These are phyloP conservation scores for Cryptococcus wingfieldii DNA, from an alignment of 1,284 basidiomycete species.

Conservation along the genomic window DNA sequence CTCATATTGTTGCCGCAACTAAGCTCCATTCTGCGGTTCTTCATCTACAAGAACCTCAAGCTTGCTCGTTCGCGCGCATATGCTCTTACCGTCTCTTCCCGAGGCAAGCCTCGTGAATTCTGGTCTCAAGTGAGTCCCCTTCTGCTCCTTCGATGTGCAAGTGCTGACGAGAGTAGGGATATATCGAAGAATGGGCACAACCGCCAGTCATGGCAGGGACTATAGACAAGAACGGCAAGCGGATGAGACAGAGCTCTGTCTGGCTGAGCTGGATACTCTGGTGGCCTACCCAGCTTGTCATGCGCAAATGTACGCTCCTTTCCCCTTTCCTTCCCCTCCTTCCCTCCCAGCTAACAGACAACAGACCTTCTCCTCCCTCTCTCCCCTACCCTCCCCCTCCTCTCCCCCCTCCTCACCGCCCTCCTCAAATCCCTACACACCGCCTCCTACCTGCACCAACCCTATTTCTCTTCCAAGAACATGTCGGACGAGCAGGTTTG, in stretches of 20 bases:
- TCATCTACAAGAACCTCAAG: constrained; percentile 70
- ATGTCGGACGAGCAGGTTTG: constrained; percentile 67
- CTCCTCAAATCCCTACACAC: constrained; percentile 66
- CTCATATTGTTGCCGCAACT: constrained; percentile 68
- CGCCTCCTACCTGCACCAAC: constrained; percentile 64
- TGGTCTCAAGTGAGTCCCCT: constrained; percentile 54
- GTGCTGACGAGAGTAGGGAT: constrained; percentile 51
- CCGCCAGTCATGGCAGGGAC: constrained; percentile 54
- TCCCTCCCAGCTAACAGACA: no score
- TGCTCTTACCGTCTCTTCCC: constrained; percentile 70
- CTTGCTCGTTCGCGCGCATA: constrained; percentile 68
- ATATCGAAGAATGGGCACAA: constrained; percentile 77
- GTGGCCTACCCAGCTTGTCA: constrained; percentile 55
- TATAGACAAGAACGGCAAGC: constrained; percentile 17
- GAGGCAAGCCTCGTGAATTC: constrained; percentile 73
- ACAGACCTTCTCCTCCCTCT: constrained; percentile 68
- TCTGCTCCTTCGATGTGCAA: neutral
- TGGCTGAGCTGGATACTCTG: constrained; percentile 50
- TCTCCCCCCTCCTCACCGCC: constrained; percentile 63
- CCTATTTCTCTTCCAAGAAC: constrained; percentile 74
- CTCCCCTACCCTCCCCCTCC: constrained; percentile 61
- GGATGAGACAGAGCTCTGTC: constrained; percentile 27
- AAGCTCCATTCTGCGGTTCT: constrained; percentile 68
- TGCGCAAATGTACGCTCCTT: constrained; percentile 53
- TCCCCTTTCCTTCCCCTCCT: neutral